Percentiles rank a stretch among this genome's conserved stretches.
Evolutionary conservation across 371 early-diverging fungal species (phyloP).

Genomic region (Actinomortierella ambigua): DNA sequence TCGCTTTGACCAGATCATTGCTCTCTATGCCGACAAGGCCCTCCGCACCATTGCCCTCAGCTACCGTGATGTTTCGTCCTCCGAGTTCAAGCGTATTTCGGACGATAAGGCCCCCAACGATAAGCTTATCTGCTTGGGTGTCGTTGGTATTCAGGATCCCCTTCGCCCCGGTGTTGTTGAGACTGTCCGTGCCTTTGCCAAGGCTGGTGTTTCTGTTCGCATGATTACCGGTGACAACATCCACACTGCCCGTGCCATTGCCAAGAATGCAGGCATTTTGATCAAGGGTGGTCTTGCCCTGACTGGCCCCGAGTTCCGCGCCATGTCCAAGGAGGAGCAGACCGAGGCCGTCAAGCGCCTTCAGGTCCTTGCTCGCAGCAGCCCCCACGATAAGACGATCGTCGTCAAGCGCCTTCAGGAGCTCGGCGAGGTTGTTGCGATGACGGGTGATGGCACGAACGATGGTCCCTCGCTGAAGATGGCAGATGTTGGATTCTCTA

Average conservation of each 20-base stretch:
- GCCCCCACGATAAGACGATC: slow-evolving; percentile 93
- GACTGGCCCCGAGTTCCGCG: slow-evolving; percentile 89
- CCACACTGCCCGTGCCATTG: slow-evolving; percentile 89
- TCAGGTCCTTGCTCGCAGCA: slow-evolving; percentile 91
- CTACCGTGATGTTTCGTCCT: slow-evolving; percentile 65
- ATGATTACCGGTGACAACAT: slow-evolving; percentile 98
- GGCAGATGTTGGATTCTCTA: slow-evolving; percentile 97
- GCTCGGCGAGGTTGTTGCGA: slow-evolving; percentile 92
- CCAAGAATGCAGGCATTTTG: slow-evolving; percentile 86
- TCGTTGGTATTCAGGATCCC: slow-evolving; percentile 94
- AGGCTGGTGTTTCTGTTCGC: slow-evolving; percentile 92
- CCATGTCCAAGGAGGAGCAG: slow-evolving; percentile 77
- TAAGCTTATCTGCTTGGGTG: slow-evolving; percentile 74
- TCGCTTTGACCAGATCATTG: slow-evolving; percentile 66
- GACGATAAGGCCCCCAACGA: slow-evolving; percentile 63
- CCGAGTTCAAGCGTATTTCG: slow-evolving; percentile 49
- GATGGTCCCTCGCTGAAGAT: slow-evolving; percentile 95
- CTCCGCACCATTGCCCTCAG: slow-evolving; percentile 90
- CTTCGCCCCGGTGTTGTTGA: slow-evolving; percentile 87
- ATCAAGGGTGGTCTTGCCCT: slow-evolving; percentile 84
- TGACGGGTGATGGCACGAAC: slow-evolving; percentile 98
- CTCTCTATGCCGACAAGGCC: slow-evolving; percentile 78
- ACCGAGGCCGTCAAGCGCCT: slow-evolving; percentile 81
- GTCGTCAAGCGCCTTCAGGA: slow-evolving; percentile 86
- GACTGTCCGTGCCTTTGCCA: slow-evolving; percentile 79